These are phyloP conservation scores for Physocladia obscura DNA, from an alignment of 192 early-diverging fungal genomes.

Conservation along the genomic window DNA sequence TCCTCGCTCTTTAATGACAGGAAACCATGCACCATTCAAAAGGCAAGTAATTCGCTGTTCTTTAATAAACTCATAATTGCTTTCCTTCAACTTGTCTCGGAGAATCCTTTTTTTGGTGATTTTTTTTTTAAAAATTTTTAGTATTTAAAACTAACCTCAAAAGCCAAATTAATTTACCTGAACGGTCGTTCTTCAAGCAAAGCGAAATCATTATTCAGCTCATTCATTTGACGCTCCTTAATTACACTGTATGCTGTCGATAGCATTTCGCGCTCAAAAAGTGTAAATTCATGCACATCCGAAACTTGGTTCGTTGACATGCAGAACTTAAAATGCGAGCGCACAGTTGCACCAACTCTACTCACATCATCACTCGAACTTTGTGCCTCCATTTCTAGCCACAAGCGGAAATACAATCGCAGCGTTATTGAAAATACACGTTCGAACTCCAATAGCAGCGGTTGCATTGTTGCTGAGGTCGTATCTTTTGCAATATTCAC, in stretches of 20 bases:
- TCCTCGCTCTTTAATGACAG: slow-evolving; percentile 46
- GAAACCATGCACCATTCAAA: slow-evolving; percentile 69
- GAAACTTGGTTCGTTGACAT: slow-evolving; percentile 24
- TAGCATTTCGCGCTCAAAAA: slow-evolving; percentile 63
- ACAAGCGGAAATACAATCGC: slow-evolving; percentile 57
- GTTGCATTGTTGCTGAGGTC: slow-evolving; percentile 62
- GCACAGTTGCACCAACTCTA: slow-evolving; percentile 55
- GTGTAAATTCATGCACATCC: slow-evolving; percentile 19
- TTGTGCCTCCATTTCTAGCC: slow-evolving; percentile 63
- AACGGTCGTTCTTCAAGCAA: slow-evolving; percentile 60
- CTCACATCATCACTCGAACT: slow-evolving; percentile 33
- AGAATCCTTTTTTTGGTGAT: slow-evolving; percentile 57
- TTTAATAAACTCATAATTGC: slow-evolving; percentile 71
- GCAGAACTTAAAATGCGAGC: slow-evolving; percentile 59
- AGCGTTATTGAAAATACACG: slow-evolving; percentile 56
- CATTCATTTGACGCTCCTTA: slow-evolving; percentile 64
- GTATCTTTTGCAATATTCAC: slow-evolving; percentile 33
- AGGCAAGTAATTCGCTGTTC: slow-evolving; percentile 66
- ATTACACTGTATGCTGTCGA: slow-evolving; percentile 60
- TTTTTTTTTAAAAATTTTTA: neutral
- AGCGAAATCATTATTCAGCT: slow-evolving; percentile 68
- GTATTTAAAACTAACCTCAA: neutral
- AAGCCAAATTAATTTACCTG: slow-evolving; percentile 38
- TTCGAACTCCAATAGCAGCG: slow-evolving; percentile 62
- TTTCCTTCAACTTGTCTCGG: slow-evolving; percentile 61